Evolutionary conservation across 768 basidiomycete species (phyloP).

Genomic region (Rhodotorula sphaerocarpa): DNA sequence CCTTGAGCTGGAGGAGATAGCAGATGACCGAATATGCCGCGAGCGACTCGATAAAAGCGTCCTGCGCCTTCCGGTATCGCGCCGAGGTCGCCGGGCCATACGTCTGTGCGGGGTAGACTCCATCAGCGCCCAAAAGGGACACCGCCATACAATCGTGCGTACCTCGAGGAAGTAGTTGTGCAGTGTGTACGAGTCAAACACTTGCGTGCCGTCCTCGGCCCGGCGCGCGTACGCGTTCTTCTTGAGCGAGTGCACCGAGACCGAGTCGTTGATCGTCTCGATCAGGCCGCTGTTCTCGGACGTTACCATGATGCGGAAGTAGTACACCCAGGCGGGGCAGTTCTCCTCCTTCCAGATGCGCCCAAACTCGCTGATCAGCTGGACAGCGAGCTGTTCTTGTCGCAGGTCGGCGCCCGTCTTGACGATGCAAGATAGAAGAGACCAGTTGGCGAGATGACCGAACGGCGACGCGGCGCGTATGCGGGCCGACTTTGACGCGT

Average conservation of each 20-base stretch:
- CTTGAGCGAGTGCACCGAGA: conserved; percentile 98
- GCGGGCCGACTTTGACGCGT: conserved; percentile 87
- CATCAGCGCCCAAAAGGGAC: background rate
- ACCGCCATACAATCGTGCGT: conserved; percentile 42
- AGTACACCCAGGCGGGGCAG: conserved; percentile 85
- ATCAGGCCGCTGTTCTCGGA: conserved; percentile 87
- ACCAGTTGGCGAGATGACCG: conserved; percentile 74
- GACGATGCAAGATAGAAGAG: conserved; percentile 81
- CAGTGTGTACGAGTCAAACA: conserved; percentile 59
- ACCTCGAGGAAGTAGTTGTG: conserved; percentile 86
- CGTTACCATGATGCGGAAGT: conserved; percentile 92
- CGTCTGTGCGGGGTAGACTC: conserved; percentile 49
- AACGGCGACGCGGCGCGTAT: conserved; percentile 91
- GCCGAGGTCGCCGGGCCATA: conserved; percentile 82
- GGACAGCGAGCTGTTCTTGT: conserved; percentile 94
- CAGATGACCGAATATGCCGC: conserved; percentile 87
- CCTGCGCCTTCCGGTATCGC: conserved; percentile 79
- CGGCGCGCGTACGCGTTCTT: conserved; percentile 93
- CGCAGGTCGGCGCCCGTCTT: conserved; percentile 95
- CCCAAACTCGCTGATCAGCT: conserved; percentile 84
- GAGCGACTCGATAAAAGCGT: conserved; percentile 55
- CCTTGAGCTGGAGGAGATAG: conserved; percentile 95
- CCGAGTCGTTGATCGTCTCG: conserved; percentile 95
- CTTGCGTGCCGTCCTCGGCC: conserved; percentile 48
- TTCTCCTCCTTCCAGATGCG: conserved; percentile 91